Base-by-base conservation (phyloP, 805 yeast genomes). In the Candida maesae region DNA sequence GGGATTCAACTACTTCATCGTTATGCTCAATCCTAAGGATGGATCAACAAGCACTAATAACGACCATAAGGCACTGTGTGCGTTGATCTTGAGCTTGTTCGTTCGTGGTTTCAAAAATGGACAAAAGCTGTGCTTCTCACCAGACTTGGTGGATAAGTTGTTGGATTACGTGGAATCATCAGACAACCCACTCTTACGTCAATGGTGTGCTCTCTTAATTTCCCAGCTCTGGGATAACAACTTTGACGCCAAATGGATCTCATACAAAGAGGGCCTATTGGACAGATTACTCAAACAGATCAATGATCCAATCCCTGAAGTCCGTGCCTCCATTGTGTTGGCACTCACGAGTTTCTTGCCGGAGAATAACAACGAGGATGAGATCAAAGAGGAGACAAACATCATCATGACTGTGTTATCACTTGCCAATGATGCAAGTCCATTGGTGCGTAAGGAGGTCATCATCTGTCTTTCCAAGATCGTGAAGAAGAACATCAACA, bases 41-140 rank as follows among this genome's bases (percentile, higher is more conserved):
- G 31, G 31, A 44, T 50, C 38, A 23, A 47, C 46, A 40, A 33
- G 34, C 31, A 50, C 45, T 11, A 56, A 46, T 16, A 55, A 83
- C 52, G 95, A 88, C 52, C 96, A 91, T 57, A 82, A 88, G 58
- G 97, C 98, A 0, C 86, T 91, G 87, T 84, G 97, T 64, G 95
- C 95, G 0, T 87, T 93, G 56, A 88, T 93, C 14, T 66, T 91
- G 20, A 76, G 96, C 0, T 71, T 90, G 46, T 91, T 93, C 64
- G 84, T 89, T 31, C 76, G 85, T 46, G 95, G 85, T 36, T 86
- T 79, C 61, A 75, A 76, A 35, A 74, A 76, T 42, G 97, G 95
- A 0, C 96, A 89, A 57, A 74, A 84, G 42, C 70, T 84, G 23
- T 82, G 95, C 47, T 79, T 85, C 49, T 81, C 84, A 5, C 70